phyloP scores from a whole-genome alignment of 163 green algal genomes.

The Scenedesmus sp. region DNA sequence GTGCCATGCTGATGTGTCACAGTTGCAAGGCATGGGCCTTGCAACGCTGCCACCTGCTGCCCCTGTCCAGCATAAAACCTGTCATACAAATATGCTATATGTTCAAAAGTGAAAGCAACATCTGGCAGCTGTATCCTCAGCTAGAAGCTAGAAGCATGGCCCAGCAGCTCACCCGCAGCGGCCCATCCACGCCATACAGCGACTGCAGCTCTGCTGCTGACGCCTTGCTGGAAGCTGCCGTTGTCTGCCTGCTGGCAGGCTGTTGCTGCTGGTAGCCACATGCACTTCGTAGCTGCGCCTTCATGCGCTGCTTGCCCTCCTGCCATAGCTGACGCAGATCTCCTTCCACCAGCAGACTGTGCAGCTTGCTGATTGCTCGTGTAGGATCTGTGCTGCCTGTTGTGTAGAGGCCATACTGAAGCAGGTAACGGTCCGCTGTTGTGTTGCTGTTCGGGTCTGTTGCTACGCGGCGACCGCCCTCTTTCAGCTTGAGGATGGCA shows the following conservation, averaged over 20 bases:
- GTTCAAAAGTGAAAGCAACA: too few species aligned
- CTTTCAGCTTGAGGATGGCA: constrained; percentile 38
- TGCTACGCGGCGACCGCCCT: constrained; percentile 10
- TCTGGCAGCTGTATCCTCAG: not conserved
- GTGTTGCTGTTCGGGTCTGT: constrained; percentile 28
- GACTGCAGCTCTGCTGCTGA: constrained; percentile 45
- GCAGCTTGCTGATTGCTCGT: constrained; percentile 30
- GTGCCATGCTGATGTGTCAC: too few species aligned
- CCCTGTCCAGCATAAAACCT: too few species aligned
- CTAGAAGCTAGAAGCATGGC: too few species aligned
- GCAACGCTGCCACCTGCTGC: too few species aligned
- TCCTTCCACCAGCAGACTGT: constrained; percentile 31
- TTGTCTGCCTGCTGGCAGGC: not conserved
- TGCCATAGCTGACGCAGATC: constrained; percentile 49
- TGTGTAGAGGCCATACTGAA: constrained; percentile 5
- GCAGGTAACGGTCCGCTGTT: not conserved
- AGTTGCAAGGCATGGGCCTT: too few species aligned
- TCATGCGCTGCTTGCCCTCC: constrained; percentile 39
- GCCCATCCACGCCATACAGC: constrained; percentile 57
- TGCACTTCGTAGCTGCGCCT: constrained; percentile 38
- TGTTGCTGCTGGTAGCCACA: not conserved
- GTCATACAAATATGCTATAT: too few species aligned
- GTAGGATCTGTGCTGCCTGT: constrained; percentile 10
- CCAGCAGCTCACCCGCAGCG: constrained; percentile 51
- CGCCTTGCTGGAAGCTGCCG: not conserved